phyloP scores from a whole-genome alignment of 208 protist species.

The Hexamita inflata region DNA sequence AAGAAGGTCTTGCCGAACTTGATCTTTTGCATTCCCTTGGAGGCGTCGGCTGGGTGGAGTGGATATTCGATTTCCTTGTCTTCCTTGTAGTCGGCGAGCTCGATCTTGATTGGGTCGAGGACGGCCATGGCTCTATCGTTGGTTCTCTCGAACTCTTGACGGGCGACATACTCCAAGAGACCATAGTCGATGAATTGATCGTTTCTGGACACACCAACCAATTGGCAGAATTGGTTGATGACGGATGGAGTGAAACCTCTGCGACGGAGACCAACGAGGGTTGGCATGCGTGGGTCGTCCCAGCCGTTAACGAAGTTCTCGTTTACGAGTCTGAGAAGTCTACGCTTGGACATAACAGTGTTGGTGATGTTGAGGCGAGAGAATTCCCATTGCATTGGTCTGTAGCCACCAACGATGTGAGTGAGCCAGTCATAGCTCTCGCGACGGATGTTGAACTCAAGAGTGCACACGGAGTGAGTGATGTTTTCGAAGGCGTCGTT shows the following conservation, averaged over 20 bases:
- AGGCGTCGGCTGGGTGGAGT: slow-evolving; percentile 31
- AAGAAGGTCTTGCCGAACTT: slow-evolving; percentile 25
- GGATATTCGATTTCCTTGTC: slow-evolving; percentile 28
- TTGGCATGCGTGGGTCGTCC: slow-evolving; percentile 86
- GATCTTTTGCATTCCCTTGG: slow-evolving; percentile 31
- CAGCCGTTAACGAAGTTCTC: slow-evolving; percentile 76
- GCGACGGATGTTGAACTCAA: slow-evolving; percentile 89
- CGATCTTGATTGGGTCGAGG: slow-evolving; percentile 29
- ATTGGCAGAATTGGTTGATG: slow-evolving; percentile 86
- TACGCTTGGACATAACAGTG: slow-evolving; percentile 88
- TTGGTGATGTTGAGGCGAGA: slow-evolving; percentile 84
- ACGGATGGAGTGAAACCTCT: slow-evolving; percentile 80
- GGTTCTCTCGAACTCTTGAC: slow-evolving; percentile 22
- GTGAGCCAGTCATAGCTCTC: slow-evolving; percentile 84
- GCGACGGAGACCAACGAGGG: slow-evolving; percentile 79
- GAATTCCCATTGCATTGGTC: slow-evolving; percentile 88
- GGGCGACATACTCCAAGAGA: slow-evolving; percentile 20
- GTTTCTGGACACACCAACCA: slow-evolving; percentile 69
- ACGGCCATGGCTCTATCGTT: slow-evolving; percentile 37
- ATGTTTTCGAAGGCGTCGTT: slow-evolving; percentile 96
- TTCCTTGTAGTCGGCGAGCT: slow-evolving; percentile 40
- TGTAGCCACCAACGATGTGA: slow-evolving; percentile 54
- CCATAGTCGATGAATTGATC: slow-evolving; percentile 17
- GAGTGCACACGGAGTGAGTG: slow-evolving; percentile 97
- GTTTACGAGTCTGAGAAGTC: slow-evolving; percentile 79